Evolutionary conservation across 2,329 filamentous ascomycete genomes (phyloP), one percentile per base, ranked within the genome.

Genomic region (Sporothrix humicola): DNA sequence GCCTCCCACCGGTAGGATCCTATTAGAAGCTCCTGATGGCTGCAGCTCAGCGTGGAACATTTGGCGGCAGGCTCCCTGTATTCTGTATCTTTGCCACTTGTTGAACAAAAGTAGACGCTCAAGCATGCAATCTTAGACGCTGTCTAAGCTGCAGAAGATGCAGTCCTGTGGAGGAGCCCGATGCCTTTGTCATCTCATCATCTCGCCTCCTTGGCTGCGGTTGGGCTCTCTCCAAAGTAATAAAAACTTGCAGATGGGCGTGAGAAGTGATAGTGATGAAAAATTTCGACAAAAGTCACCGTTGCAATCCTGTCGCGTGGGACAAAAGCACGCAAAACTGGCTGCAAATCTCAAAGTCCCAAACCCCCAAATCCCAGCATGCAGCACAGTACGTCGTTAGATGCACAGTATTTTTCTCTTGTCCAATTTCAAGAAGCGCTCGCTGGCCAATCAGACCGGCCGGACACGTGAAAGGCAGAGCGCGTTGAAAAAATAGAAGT

Each of bases 381-480:
- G 46, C 37, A 65, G 61, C 61, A 23, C 42, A 61, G 59, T 44
- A 63, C 7, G 52, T 23, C 52, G n/a, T 23, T 54, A 8, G 4
- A 54, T 63, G 56, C 56, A 58, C 23, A 59, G 56, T 59, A 59
- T 66, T 26, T 66, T 65, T 46, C 42, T 20, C n/a, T 65, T 56
- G 52, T 56, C 69, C 31, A 71, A 71, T 71, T 71, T 71, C 69
- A 59, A 48, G 54, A 54, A 13, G 20, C 58, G 31, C 42, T 46
- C 13, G 42, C 42, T 15, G 56, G 69, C 69, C 69, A 71, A 71
- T 71, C 69, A 71, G 56, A 6, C 20, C 2, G 44, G 8, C 20
- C 44, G 44, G 69, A 71, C 69, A 71, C 69, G 54, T 61, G n/a
- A 20, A 58, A 46, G 9, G 48, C 26, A 54, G 20, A 69, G 9